phyloP scores from a whole-genome alignment of 257 asterid species.

The Nicotiana otophora region DNA sequence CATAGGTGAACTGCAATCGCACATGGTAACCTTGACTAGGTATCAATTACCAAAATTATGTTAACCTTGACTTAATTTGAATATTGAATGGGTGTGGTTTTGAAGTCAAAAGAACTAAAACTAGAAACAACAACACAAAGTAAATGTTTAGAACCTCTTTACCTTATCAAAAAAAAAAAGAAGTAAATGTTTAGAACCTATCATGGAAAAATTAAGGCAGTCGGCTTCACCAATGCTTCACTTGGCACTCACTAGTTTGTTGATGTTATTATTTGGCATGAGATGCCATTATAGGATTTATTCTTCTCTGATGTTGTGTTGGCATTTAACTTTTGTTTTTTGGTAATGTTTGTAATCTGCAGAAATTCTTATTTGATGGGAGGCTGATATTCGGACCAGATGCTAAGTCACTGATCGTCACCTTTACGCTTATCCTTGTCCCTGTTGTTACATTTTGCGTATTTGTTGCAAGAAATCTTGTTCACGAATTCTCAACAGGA shows the following conservation, averaged over 20 bases:
- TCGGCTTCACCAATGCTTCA: neutral
- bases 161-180: too few relatives aligned
- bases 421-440: slow-evolving; percentile 48
- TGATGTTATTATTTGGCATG: neutral
- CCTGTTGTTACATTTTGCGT: slow-evolving; percentile 55
- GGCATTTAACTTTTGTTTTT: neutral
- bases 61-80: neutral
- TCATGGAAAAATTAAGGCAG: neutral
- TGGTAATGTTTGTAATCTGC: slow-evolving; percentile 19
- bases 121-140: neutral
- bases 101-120: neutral
- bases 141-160: neutral
- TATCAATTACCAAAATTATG: neutral
- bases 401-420: slow-evolving; percentile 49
- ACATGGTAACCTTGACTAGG: neutral
- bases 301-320: neutral
- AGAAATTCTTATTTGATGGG: slow-evolving; percentile 65
- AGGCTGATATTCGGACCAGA: slow-evolving; percentile 81
- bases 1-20: neutral
- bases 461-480: slow-evolving; percentile 49
- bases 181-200: neutral
- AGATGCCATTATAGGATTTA: neutral
- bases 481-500: slow-evolving; percentile 29
- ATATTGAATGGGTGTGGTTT: neutral
- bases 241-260: neutral